A percentile compares a stretch with the other conserved stretches of the same genome.
Conservation (phyloP, 1,139 yeast genomes). For the Pichia sp. region DNA sequence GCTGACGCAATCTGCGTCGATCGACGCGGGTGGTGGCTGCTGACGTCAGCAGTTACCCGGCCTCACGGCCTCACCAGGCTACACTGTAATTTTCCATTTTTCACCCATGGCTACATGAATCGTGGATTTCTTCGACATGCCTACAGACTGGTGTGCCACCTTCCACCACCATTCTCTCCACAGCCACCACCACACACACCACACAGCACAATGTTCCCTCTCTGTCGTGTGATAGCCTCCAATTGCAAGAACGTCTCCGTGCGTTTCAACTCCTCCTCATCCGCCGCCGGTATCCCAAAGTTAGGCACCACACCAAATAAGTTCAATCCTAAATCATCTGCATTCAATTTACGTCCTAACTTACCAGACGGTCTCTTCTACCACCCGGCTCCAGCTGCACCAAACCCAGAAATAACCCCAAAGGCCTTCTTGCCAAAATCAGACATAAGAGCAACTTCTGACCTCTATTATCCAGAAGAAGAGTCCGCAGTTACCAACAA, state of each 20-base stretch:
- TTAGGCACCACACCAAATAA: constrained; percentile 34
- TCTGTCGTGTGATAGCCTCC: neutral
- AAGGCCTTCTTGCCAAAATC: constrained; percentile 63
- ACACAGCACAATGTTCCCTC: neutral
- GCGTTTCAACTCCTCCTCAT: constrained; percentile 5
- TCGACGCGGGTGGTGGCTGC: too few species aligned
- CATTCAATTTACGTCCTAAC: constrained; percentile 36
- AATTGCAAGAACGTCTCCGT: neutral
- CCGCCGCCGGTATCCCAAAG: constrained; percentile 18
- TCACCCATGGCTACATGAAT: too few species aligned
- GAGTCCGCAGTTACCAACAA: constrained; percentile 35
- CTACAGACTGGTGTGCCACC: too few species aligned
- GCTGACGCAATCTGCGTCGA: too few species aligned
- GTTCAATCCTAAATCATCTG: constrained; percentile 35
- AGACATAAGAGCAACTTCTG: constrained; percentile 55
- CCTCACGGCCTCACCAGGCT: too few species aligned
- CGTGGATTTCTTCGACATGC: too few species aligned
- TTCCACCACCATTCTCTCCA: too few species aligned
- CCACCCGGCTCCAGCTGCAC: constrained; percentile 51
- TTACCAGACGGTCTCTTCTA: constrained; percentile 37
- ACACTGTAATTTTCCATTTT: too few species aligned
- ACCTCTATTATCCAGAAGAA: constrained; percentile 34
- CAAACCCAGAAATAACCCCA: constrained; percentile 51
- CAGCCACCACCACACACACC: too few species aligned
- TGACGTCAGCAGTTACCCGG: too few species aligned